Evolutionary conservation across 2,329 filamentous ascomycete species (phyloP), one percentile per base, ranked within the genome.

Genomic region (Chrysoporthe cubensis): DNA sequence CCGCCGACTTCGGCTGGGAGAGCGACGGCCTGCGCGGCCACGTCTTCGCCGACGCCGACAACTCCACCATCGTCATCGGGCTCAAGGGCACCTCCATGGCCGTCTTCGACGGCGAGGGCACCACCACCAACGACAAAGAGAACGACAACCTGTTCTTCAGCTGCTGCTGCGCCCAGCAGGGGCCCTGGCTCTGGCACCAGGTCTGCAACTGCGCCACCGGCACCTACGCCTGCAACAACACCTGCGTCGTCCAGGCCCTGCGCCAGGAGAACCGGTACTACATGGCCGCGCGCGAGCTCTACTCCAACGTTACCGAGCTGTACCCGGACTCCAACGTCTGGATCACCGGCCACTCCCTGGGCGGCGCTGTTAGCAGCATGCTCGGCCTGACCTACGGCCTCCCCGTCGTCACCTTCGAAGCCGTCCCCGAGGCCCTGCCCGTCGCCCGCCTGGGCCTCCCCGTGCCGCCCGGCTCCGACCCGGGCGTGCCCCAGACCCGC

Each of bases 81-180:
- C 80, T 99, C 66, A 99, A 99, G 80, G 96, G 95, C 65, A 97
- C 94, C 0, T 92, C 90, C 1, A 88, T 91, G 1, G 95, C 96
- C 14, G 90, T 98, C 3, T 98, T 97, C 76, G 95, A 98, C 77
- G 96, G 96, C n/a, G 92, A 95, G 48, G 95, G 94, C 63, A 98
- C 96, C 1, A 98, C 95, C 0, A 97, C 94, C 37, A 97, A 97
- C 73, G 96, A 99, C 81, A 99, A 99, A 81, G 84, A 94, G 75
- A 99, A 98, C 77, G 96, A 99, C 80, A 99, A 99, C 76, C 84
- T 99, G 11, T 97, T 97, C 80, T 97, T 97, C 81, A 97, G 94
- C 76, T 99, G 96, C 81, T 99, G 96, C 79, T 99, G 96, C 79
- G 96, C 89, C 4, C 94, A 97, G 80, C 94, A 96, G 74, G 94